phyloP scores from a whole-genome alignment of 768 basidiomycete species.

The Chalciporus piperatus region DNA sequence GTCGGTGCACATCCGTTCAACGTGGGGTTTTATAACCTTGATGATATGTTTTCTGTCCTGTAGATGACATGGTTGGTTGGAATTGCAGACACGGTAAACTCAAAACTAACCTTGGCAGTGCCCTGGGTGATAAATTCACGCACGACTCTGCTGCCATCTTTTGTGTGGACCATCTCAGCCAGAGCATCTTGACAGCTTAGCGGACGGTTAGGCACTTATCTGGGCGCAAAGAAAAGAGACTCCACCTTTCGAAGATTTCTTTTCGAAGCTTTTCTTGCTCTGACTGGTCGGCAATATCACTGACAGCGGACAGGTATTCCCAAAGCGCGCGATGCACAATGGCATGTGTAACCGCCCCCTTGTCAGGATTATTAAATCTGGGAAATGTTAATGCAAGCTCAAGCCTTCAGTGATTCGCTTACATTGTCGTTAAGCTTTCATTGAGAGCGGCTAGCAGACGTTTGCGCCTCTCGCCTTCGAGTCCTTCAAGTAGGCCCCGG shows the following conservation, averaged over 20 bases:
- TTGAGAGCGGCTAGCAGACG: slow-evolving; percentile 68
- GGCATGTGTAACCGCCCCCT: slow-evolving; percentile 82
- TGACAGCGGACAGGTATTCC: slow-evolving; percentile 76
- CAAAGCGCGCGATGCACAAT: slow-evolving; percentile 85
- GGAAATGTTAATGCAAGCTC: background rate
- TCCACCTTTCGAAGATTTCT: slow-evolving; percentile 80
- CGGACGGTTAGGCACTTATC: background rate
- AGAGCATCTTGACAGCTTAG: slow-evolving; percentile 77
- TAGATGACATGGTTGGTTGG: background rate
- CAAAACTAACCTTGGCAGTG: slow-evolving; percentile 64
- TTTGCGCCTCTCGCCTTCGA: slow-evolving; percentile 60
- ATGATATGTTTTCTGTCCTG: slow-evolving; percentile 90
- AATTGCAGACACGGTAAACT: background rate
- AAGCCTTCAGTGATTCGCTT: slow-evolving; percentile 22
- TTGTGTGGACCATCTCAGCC: slow-evolving; percentile 93
- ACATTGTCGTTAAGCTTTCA: slow-evolving; percentile 77
- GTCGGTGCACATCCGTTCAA: slow-evolving; percentile 83
- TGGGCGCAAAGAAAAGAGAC: background rate
- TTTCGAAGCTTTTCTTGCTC: slow-evolving; percentile 72
- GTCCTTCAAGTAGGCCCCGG: slow-evolving; percentile 61
- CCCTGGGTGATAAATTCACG: slow-evolving; percentile 83
- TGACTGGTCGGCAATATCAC: slow-evolving; percentile 52
- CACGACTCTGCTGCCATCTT: slow-evolving; percentile 82
- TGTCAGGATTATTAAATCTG: slow-evolving; percentile 91
- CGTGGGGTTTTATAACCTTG: slow-evolving; percentile 85